Evolutionary conservation across 305 asterid genomes (phyloP).

Genomic region (Fraxinus platypoda): DNA sequence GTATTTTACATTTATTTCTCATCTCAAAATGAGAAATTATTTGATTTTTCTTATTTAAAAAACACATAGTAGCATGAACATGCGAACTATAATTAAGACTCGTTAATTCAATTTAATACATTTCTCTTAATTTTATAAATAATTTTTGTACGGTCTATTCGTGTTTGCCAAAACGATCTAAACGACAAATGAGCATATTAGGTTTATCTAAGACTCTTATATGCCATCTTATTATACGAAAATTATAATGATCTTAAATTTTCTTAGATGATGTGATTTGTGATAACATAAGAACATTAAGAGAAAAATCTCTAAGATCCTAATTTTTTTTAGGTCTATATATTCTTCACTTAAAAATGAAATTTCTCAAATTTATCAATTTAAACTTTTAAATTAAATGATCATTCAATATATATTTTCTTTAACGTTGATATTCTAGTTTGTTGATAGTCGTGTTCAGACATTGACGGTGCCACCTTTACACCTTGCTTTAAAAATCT

Average conservation of each 20-base stretch:
- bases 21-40: neutral
- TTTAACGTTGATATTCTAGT: neutral
- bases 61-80: neutral
- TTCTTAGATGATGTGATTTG: neutral
- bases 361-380: too few relatives aligned
- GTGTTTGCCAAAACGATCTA: neutral
- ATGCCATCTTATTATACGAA: neutral
- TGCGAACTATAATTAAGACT: neutral
- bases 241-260: too few relatives aligned
- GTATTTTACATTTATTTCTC: neutral
- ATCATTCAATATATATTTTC: neutral
- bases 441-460: neutral
- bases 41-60: neutral
- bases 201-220: neutral
- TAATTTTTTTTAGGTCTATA: too few relatives aligned
- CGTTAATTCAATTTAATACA: neutral
- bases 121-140: too few relatives aligned
- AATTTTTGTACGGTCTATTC: neutral
- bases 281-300: neutral
- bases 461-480: neutral
- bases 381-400: neutral
- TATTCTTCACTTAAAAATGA: too few relatives aligned
- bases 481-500: neutral
- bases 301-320: neutral
- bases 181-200: neutral